Evolutionary conservation across 768 basidiomycete genomes (phyloP).

Genomic region (Amanita pseudoporphyria): DNA sequence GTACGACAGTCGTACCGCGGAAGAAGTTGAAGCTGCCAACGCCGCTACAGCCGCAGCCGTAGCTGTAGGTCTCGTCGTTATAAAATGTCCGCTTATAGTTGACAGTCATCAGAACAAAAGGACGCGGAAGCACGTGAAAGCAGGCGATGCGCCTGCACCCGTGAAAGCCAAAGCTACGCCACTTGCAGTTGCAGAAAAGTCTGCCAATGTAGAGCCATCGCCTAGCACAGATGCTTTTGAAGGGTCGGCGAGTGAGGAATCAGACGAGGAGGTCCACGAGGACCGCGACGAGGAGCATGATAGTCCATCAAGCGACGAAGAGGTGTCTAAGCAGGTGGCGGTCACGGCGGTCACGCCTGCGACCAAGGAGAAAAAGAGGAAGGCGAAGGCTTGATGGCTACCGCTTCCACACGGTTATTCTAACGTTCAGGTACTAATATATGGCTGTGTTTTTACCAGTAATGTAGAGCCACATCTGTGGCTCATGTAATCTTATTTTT

Average conservation of each 20-base stretch:
- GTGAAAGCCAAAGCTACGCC: slow-evolving; percentile 16
- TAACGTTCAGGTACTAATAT: slow-evolving; percentile 4
- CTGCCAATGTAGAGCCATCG: slow-evolving; percentile 12
- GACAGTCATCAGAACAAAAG: slow-evolving; percentile 22
- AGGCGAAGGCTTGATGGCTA: background rate
- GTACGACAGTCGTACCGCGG: slow-evolving; percentile 48
- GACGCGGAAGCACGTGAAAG: slow-evolving; percentile 14
- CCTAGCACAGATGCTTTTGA: slow-evolving; percentile 21
- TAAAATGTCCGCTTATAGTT: background rate
- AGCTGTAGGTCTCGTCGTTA: slow-evolving; percentile 19
- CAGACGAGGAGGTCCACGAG: slow-evolving; percentile 24
- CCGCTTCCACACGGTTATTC: background rate
- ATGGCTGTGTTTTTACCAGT: background rate
- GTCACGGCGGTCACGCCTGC: slow-evolving; percentile 5
- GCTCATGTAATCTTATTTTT: background rate
- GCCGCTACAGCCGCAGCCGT: slow-evolving; percentile 29
- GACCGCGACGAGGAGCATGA: slow-evolving; percentile 24
- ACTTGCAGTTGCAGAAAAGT: slow-evolving; percentile 12
- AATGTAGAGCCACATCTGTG: background rate
- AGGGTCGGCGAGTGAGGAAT: slow-evolving; percentile 24
- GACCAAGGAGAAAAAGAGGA: slow-evolving; percentile 1
- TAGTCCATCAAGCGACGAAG: slow-evolving; percentile 3
- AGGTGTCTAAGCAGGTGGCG: background rate
- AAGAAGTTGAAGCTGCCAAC: slow-evolving; percentile 37
- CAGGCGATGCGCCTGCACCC: slow-evolving; percentile 11